Base-by-base conservation (phyloP, 495 filamentous ascomycete species). In the Podospora pseudopauciseta region DNA sequence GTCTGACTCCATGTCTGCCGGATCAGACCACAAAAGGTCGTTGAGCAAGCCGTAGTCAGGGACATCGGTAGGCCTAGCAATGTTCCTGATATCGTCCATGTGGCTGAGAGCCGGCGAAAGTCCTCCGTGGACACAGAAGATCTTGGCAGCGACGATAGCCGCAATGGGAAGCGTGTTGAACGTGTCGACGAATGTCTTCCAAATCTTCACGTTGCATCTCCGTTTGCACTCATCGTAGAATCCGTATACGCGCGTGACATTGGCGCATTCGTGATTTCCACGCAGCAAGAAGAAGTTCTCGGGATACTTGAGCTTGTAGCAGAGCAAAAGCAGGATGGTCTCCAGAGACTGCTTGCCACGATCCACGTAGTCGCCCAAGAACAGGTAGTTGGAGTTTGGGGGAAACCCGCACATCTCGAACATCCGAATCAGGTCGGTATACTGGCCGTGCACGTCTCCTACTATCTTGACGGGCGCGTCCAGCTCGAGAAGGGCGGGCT, bases 351-450 rank as follows among this genome's bases (percentile, higher is more conserved):
- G 94, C 81, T 99, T 99, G 68, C 95, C 95, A 63, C 95, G 89
- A 76, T 99, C 95, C 68, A 99, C 95, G 78, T 99, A 99, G 75
- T 99, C 95, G 16, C 95, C 95, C 16, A 99, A 83, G 78, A 99
- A 99, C 53, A 99, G 85, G 75, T 91, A 99, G 82, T 99, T 99
- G 6, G 93, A 88, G 58, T 87, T 88, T 6, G 95, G 95, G 13
- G 95, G 95, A 76, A 97, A 99, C 2, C 95, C 95, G 73, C 95
- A 97, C 96, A 98, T 98, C 80, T 99, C 95, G 71, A 99, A 99
- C 86, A 99, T 90, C 44, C 95, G 86, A 71, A 99, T 96, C 30
- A 99, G 82, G 79, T 99, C 95, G 19, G 94, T 96, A 75, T 97
- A 99, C 79, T 99, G 95, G 62, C 95, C 95, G 78, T 99, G 95